A percentile compares a stretch with the other conserved stretches of the same genome.
Conservation (phyloP, 2,329 filamentous ascomycete species). For the Verticillium nubilum region DNA sequence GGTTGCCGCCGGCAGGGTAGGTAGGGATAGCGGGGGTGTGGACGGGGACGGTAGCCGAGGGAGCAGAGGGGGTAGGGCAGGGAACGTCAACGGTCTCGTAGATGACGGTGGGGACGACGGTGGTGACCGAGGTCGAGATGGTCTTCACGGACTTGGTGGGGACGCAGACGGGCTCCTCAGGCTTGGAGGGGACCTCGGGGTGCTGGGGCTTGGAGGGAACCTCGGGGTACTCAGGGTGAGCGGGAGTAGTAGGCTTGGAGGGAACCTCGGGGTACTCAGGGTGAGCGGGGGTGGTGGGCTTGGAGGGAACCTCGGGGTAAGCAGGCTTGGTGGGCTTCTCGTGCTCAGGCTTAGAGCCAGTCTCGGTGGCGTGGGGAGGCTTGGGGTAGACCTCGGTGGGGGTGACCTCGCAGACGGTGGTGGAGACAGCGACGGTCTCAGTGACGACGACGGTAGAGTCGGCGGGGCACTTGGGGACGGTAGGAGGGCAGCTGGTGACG, state of each 20-base stretch:
- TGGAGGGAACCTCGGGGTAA: constrained; percentile 2
- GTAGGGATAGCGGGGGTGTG: constrained; percentile 11
- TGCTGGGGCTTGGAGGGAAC: constrained; percentile 7
- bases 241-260: constrained; percentile 8
- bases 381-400: background rate
- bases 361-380: constrained; percentile 4
- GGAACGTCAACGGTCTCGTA: constrained; percentile 36
- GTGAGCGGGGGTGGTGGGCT: constrained; percentile 9
- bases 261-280: constrained; percentile 6
- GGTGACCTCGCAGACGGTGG: constrained; percentile 35
- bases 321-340: constrained; percentile 9
- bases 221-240: constrained; percentile 8
- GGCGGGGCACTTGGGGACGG: constrained; percentile 58
- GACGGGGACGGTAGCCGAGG: constrained; percentile 17
- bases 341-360: constrained; percentile 9
- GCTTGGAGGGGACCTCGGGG: constrained; percentile 8
- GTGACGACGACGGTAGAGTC: constrained; percentile 30
- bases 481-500: constrained; percentile 55
- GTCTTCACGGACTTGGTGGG: constrained; percentile 39
- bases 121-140: constrained; percentile 52
- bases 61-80: constrained; percentile 28
- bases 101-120: constrained; percentile 49
- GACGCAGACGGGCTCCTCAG: constrained; percentile 17
- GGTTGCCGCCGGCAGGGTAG: background rate
- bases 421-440: constrained; percentile 33